These are phyloP conservation scores for Blastobotrys niveus DNA, from an alignment of 1,139 yeast species.

Conservation along the genomic window DNA sequence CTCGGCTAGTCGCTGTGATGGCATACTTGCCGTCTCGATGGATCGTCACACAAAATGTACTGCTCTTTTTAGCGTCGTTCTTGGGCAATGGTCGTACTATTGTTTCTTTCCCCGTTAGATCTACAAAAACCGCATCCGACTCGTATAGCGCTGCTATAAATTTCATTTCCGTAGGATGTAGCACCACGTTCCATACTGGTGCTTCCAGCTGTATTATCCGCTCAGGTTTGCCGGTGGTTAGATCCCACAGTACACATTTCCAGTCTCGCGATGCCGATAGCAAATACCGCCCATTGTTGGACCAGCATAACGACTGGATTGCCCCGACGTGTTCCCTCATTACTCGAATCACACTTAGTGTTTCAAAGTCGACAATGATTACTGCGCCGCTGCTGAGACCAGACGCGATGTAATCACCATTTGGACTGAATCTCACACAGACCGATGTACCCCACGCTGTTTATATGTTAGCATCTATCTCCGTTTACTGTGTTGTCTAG, in stretches of 20 bases:
- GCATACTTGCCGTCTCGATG: conserved; percentile 49
- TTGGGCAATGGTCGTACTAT: conserved; percentile 27
- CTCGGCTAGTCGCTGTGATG: conserved; percentile 74
- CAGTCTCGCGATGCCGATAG: conserved; percentile 81
- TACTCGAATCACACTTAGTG: conserved; percentile 51
- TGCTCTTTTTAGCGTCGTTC: conserved; percentile 23
- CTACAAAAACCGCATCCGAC: conserved; percentile 32
- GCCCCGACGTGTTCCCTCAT: conserved; percentile 65
- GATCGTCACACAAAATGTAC: conserved; percentile 34
- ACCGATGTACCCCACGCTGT: conserved; percentile 57
- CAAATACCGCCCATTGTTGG: conserved; percentile 62
- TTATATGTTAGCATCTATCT: neutral
- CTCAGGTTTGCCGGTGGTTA: conserved; percentile 42
- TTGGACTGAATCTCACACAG: conserved; percentile 60
- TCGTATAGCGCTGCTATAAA: conserved; percentile 46
- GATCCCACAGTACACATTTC: conserved; percentile 78
- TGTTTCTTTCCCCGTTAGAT: conserved; percentile 18
- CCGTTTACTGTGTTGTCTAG: neutral
- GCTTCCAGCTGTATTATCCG: conserved; percentile 53
- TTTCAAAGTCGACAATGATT: conserved; percentile 69
- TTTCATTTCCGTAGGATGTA: conserved; percentile 49
- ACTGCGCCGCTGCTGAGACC: conserved; percentile 80
- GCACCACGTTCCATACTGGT: conserved; percentile 64
- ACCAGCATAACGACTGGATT: conserved; percentile 74
- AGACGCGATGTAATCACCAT: conserved; percentile 85